A percentile compares a stretch with the other conserved stretches of the same genome.
These are phyloP conservation scores for Xylariaceae sp. DNA, from an alignment of 2,329 filamentous ascomycete species.

Conservation along the genomic window DNA sequence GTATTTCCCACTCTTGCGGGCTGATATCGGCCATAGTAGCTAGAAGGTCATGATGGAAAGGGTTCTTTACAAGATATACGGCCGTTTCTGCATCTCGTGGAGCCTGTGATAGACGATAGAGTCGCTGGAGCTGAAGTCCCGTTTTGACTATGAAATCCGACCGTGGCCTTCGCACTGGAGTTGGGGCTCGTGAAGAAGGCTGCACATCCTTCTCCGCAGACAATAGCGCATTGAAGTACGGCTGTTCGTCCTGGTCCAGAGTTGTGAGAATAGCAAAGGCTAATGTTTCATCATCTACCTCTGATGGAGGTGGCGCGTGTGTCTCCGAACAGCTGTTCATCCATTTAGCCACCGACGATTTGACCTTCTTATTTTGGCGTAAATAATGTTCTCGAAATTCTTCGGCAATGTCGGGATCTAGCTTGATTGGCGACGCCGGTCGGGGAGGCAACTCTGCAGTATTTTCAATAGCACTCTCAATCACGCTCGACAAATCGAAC, in stretches of 20 bases:
- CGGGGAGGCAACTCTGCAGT: constrained; percentile 55
- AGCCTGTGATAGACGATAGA: constrained; percentile 67
- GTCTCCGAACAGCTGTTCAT: constrained; percentile 72
- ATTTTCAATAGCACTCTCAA: constrained; percentile 55
- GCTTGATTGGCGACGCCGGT: constrained; percentile 59
- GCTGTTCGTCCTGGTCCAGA: constrained; percentile 67
- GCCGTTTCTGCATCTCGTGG: constrained; percentile 83
- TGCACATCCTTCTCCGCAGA: constrained; percentile 54
- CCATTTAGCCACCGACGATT: constrained; percentile 87
- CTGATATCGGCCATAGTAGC: constrained; percentile 84
- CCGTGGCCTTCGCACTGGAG: constrained; percentile 59
- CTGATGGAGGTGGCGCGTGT: constrained; percentile 69
- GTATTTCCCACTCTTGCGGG: constrained; percentile 91
- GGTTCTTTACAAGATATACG: constrained; percentile 79
- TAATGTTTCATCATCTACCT: constrained; percentile 89
- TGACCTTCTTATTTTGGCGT: constrained; percentile 85
- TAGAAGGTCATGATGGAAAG: constrained; percentile 75
- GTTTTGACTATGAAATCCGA: constrained; percentile 70
- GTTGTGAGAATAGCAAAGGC: constrained; percentile 91
- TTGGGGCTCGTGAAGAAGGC: constrained; percentile 58
- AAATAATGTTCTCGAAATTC: constrained; percentile 91
- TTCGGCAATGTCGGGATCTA: constrained; percentile 90
- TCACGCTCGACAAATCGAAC: constrained; percentile 64
- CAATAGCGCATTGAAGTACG: constrained; percentile 76
- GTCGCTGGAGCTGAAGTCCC: constrained; percentile 71